Percentiles rank a stretch among this genome's conserved stretches.
These are phyloP conservation scores for Gastrolobium bilobum DNA, from an alignment of 306 rosid genomes.

Conservation along the genomic window DNA sequence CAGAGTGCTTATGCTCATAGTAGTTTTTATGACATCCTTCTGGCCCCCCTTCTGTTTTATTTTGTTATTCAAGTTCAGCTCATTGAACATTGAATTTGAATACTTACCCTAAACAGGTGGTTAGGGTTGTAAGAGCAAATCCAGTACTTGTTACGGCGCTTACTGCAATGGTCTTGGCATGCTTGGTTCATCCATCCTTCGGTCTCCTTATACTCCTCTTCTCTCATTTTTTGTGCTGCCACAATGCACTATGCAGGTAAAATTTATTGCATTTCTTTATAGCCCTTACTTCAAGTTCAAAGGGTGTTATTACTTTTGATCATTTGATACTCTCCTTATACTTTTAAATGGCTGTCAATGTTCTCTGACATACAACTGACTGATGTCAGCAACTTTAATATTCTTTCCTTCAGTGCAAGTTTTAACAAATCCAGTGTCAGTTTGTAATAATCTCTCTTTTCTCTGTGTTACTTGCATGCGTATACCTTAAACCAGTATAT, in stretches of 20 bases:
- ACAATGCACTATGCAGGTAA: slow-evolving; percentile 90
- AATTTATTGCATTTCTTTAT: slow-evolving; percentile 40
- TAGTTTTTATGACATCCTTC: slow-evolving; percentile 19
- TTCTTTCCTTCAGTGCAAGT: not conserved
- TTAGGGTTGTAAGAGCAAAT: slow-evolving; percentile 72
- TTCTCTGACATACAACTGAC: not conserved
- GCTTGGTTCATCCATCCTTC: slow-evolving; percentile 88
- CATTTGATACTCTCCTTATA: not conserved
- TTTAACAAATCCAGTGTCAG: not conserved
- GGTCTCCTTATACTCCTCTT: slow-evolving; percentile 77
- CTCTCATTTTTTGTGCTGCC: slow-evolving; percentile 86
- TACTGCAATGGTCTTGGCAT: slow-evolving; percentile 72
- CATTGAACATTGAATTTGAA: slow-evolving; percentile 47
- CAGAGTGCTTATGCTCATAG: slow-evolving; percentile 28
- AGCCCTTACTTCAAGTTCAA: not conserved
- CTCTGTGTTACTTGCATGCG: too few species aligned
- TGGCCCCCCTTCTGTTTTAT: slow-evolving; percentile 17
- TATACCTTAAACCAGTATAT: too few species aligned
- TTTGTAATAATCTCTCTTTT: too few species aligned
- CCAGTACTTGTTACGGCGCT: slow-evolving; percentile 70
- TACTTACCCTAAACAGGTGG: slow-evolving; percentile 64
- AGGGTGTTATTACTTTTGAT: slow-evolving; percentile 13
- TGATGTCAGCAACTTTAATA: not conserved
- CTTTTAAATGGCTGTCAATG: slow-evolving; percentile 7
- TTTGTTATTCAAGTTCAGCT: slow-evolving; percentile 34